Evolutionary conservation across 2,329 filamentous ascomycete species (phyloP), one percentile per base, ranked within the genome.

Genomic region (Arthrinium puccinioides): DNA sequence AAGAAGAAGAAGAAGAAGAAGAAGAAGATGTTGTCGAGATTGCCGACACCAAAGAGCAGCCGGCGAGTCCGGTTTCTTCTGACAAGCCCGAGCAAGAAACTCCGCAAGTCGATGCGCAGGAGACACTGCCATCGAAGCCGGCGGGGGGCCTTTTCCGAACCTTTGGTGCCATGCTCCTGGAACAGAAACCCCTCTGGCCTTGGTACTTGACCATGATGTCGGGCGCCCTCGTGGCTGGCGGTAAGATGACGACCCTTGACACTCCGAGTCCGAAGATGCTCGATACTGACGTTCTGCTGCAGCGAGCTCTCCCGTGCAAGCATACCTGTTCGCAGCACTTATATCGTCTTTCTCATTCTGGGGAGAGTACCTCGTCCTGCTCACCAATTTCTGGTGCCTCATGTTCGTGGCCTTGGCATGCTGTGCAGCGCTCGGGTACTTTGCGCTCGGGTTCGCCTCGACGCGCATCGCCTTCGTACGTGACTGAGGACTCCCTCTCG

Each of bases 361-460:
- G 43, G 52, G 51, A 20, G 58, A 47, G 23, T 68, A 70, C 57
- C 76, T 67, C 29, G 59, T 55, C 19, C 60, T 71, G n/a, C 75
- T 89, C 41, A 79, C 83, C 16, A 77, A 87, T 54, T 94, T 94
- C 58, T 95, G 87, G 87, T 81, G 79, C 39, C 64, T 80, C 50
- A 94, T 95, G 87, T 95, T 83, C 60, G 72, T 89, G 45, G 88
- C 94, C 72, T 70, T 96, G 37, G 87, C 79, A 3, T 58, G 68
- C 3, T 70, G 60, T 10, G 61, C 71, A 11, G 73, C 71, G 1
- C 7, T 72, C 2, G 63, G 68, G 9, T 82, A 83, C 53, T 75
- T 75, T 41, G 50, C 53, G 75, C 94, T 43, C 57, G 88, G 37
- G 70, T 80, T 6, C 87, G 84, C 50, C 2, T 89, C 97, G 49